Percentiles rank a stretch among this genome's conserved stretches.
Evolutionary conservation across 257 asterid species (phyloP).

Genomic region (Cinchona pubescens): DNA sequence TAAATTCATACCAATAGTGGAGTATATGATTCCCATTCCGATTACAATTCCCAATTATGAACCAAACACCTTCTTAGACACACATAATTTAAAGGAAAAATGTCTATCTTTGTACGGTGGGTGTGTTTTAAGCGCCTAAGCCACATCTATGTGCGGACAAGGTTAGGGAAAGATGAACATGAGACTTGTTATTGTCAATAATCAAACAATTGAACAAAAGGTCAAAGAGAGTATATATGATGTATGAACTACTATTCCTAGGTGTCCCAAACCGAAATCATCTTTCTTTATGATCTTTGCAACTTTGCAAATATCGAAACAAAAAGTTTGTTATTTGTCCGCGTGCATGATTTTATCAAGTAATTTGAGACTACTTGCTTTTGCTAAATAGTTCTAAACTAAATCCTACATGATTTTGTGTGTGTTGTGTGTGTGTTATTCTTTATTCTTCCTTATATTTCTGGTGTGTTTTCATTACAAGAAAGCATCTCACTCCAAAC

Average conservation of each 20-base stretch:
- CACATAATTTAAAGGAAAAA: neutral
- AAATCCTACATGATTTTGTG: too few relatives aligned
- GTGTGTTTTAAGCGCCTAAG: neutral
- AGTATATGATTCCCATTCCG: too few relatives aligned
- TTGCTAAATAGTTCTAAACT: neutral
- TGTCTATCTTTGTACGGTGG: neutral
- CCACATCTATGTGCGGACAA: neutral
- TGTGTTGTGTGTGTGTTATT: too few relatives aligned
- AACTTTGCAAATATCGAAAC: neutral
- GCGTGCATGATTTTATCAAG: neutral
- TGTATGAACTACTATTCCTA: too few relatives aligned
- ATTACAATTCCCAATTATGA: too few relatives aligned
- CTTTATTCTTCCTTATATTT: too few relatives aligned
- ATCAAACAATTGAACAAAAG: neutral
- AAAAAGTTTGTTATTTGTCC: neutral
- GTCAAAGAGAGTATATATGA: neutral
- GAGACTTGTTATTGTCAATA: neutral
- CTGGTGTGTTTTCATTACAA: too few relatives aligned
- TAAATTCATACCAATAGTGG: too few relatives aligned
- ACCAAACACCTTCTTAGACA: neutral
- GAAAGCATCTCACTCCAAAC: too few relatives aligned
- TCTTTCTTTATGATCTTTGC: neutral
- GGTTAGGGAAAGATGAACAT: neutral
- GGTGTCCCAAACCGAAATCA: neutral
- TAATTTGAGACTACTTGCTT: neutral